These are phyloP conservation scores for Alternaria novae-zelandiae DNA, from an alignment of 2,329 filamentous ascomycete genomes.

Conservation along the genomic window DNA sequence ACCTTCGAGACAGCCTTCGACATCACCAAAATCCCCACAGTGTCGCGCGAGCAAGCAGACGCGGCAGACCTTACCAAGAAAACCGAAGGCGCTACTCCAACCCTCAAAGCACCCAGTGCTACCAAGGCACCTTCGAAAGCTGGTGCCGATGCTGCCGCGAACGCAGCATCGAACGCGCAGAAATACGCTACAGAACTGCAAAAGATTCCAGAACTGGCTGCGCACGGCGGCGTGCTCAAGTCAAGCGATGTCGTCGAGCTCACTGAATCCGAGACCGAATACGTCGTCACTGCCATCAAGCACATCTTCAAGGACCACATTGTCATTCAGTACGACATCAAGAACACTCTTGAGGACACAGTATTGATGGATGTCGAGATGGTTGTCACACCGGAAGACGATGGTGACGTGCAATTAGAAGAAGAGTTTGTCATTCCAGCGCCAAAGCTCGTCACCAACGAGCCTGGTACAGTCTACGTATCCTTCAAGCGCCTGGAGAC, in stretches of 20 bases:
- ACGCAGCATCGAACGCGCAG: constrained; percentile 80
- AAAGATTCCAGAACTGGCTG: constrained; percentile 87
- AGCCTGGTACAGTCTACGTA: constrained; percentile 92
- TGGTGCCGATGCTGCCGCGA: constrained; percentile 76
- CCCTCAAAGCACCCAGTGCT: constrained; percentile 88
- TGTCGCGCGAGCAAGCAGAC: constrained; percentile 93
- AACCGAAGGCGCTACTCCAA: constrained; percentile 88
- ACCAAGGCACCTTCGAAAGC: constrained; percentile 74
- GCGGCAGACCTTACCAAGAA: constrained; percentile 98
- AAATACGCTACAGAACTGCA: constrained; percentile 88
- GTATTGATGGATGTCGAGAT: constrained; percentile 58
- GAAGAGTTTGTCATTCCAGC: constrained; percentile 95
- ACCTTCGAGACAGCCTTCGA: constrained; percentile 89
- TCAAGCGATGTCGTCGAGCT: constrained; percentile 86
- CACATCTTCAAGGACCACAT: constrained; percentile 98
- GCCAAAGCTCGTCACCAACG: constrained; percentile 79
- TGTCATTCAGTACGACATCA: constrained; percentile 95
- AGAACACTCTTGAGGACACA: constrained; percentile 92
- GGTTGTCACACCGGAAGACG: constrained; percentile 84
- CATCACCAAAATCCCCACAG: constrained; percentile 86
- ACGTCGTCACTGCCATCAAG: constrained; percentile 91
- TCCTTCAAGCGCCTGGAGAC: constrained; percentile 86
- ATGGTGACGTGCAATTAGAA: constrained; percentile 71
- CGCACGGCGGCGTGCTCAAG: constrained; percentile 90
- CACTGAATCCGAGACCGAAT: constrained; percentile 96